These are phyloP conservation scores for Erucastrum elatum DNA, from an alignment of 345 rosid genomes.

Conservation along the genomic window DNA sequence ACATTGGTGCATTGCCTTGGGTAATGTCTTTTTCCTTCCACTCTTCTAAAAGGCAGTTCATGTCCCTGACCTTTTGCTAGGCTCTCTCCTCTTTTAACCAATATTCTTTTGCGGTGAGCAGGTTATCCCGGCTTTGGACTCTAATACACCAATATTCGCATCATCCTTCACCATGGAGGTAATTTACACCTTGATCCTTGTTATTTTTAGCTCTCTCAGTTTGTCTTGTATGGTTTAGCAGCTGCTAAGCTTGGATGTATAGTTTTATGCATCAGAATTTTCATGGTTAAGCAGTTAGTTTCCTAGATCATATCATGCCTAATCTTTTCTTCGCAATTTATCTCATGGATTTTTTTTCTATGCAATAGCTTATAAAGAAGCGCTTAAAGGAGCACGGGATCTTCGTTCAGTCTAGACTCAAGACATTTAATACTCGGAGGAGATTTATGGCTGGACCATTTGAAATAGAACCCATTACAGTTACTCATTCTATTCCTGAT, in stretches of 20 bases:
- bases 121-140: slow-evolving; percentile 95
- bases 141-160: slow-evolving; percentile 78
- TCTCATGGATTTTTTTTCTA: slow-evolving; percentile 20
- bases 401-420: slow-evolving; percentile 87
- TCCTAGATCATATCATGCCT: neutral
- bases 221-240: neutral
- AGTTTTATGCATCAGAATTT: neutral
- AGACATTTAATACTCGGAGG: slow-evolving; percentile 61
- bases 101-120: slow-evolving; percentile 41
- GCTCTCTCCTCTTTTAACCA: neutral
- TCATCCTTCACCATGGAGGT: slow-evolving; percentile 99
- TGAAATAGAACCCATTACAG: slow-evolving; percentile 93
- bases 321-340: slow-evolving; percentile 3
- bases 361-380: slow-evolving; percentile 80
- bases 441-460: slow-evolving; percentile 95
- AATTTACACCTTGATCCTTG: slow-evolving; percentile 17
- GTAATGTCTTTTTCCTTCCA: slow-evolving; percentile 68
- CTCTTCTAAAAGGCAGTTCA: slow-evolving; percentile 18
- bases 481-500: slow-evolving; percentile 98
- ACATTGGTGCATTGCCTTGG: slow-evolving; percentile 99
- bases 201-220: neutral
- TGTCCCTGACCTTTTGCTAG: neutral
- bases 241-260: slow-evolving; percentile 3
- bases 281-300: slow-evolving; percentile 1
- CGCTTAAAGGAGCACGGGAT: slow-evolving; percentile 95